Evolutionary conservation across 78 protist genomes (phyloP).

Genomic region (Blattamonas nauphoetae): DNA sequence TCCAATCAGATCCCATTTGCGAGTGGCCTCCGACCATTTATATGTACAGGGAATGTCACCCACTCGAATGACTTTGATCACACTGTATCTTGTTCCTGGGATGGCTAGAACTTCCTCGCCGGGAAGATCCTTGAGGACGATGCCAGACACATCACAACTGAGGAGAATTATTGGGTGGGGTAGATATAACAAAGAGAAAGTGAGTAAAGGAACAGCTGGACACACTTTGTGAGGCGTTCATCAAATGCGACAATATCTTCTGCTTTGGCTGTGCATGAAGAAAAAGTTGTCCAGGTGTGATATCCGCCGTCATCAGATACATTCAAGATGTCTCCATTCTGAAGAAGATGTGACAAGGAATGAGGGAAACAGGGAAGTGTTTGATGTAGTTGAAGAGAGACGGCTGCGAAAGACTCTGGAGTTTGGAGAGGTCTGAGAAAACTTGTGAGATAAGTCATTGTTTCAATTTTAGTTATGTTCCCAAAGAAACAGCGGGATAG

Average conservation of each 20-base stretch:
- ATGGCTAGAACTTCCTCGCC: background rate
- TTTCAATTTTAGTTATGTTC: too few species aligned
- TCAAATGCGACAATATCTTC: background rate
- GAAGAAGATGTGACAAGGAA: too few species aligned
- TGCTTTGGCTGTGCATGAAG: background rate
- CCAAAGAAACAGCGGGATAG: too few species aligned
- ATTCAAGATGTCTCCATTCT: background rate
- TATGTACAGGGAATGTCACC: background rate
- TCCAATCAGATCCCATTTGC: background rate
- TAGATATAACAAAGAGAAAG: too few species aligned
- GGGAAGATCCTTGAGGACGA: background rate
- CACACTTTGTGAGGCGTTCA: background rate
- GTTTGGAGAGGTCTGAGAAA: too few species aligned
- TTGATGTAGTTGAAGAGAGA: too few species aligned
- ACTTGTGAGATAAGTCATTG: too few species aligned
- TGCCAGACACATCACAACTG: background rate
- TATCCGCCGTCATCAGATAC: background rate
- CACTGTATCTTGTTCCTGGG: background rate
- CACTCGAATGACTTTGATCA: background rate
- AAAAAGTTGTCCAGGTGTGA: background rate
- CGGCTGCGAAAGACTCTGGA: too few species aligned
- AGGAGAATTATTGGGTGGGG: too few species aligned
- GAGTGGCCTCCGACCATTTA: background rate
- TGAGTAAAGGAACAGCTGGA: too few species aligned
- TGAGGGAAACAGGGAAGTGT: too few species aligned